Percentiles rank a stretch among this genome's conserved stretches.
phyloP scores from a whole-genome alignment of 2,329 filamentous ascomycete genomes.

The Neocucurbitaria cava region DNA sequence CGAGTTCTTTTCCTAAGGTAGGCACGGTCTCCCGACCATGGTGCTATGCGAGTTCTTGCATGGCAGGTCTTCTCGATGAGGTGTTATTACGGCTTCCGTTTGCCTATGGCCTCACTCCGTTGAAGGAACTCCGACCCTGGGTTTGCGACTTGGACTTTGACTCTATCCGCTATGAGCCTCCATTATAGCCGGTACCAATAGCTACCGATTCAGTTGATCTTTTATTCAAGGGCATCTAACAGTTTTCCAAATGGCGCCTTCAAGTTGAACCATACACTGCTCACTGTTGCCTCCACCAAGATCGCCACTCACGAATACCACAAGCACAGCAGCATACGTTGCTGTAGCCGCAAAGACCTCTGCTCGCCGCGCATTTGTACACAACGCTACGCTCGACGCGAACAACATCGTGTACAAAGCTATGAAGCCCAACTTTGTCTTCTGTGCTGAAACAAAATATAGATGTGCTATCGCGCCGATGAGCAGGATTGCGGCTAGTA shows the following conservation, averaged over 20 bases:
- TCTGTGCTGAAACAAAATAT: conserved; percentile 15
- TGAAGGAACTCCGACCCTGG: not conserved
- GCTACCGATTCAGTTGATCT: not conserved
- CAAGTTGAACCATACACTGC: conserved; percentile 12
- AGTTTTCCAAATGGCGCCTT: conserved; percentile 11
- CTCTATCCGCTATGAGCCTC: not conserved
- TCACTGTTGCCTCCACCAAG: conserved; percentile 13
- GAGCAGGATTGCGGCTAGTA: conserved; percentile 25
- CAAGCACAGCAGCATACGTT: conserved; percentile 29
- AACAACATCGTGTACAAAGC: conserved; percentile 31
- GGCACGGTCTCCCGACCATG: no score
- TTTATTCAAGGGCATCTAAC: conserved; percentile 4
- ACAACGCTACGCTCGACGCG: conserved; percentile 23
- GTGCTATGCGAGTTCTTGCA: no score
- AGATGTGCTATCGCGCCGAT: conserved; percentile 31
- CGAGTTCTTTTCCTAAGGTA: no score
- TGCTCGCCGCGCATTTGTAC: conserved; percentile 25
- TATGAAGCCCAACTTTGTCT: conserved; percentile 24
- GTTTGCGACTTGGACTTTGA: not conserved
- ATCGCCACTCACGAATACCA: conserved; percentile 31
- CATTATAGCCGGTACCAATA: not conserved
- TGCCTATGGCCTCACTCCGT: no score
- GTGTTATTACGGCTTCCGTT: no score
- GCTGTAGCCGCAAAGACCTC: conserved; percentile 37
- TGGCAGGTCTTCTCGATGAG: no score